Evolutionary conservation across 2,329 filamentous ascomycete genomes (phyloP).

Genomic region (Mycosphaerella arachidis): DNA sequence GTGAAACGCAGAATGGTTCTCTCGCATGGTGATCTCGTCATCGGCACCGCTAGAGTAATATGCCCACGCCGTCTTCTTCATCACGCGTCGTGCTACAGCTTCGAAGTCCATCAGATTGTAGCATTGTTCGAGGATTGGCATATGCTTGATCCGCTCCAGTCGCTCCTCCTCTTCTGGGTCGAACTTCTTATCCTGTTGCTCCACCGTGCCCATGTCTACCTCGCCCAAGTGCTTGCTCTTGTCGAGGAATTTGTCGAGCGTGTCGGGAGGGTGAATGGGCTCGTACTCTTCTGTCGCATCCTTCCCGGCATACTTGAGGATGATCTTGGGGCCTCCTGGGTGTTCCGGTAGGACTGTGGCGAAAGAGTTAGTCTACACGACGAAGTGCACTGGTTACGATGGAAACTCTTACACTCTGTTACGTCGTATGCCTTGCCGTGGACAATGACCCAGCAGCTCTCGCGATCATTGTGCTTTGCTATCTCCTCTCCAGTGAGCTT

Average conservation of each 20-base stretch:
- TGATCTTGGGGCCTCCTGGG: slow-evolving; percentile 85
- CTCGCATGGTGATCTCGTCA: slow-evolving; percentile 55
- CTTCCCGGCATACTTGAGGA: slow-evolving; percentile 93
- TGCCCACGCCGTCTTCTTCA: slow-evolving; percentile 96
- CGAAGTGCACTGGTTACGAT: neutral
- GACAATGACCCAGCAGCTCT: slow-evolving; percentile 90
- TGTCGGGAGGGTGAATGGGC: slow-evolving; percentile 84
- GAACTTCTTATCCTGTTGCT: slow-evolving; percentile 59
- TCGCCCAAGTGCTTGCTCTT: slow-evolving; percentile 81
- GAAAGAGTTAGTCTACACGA: neutral
- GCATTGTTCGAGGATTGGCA: slow-evolving; percentile 79
- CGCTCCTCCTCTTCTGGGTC: slow-evolving; percentile 70
- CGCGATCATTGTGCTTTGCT: slow-evolving; percentile 70
- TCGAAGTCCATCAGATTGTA: slow-evolving; percentile 97
- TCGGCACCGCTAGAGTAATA: slow-evolving; percentile 95
- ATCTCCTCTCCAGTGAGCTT: slow-evolving; percentile 50
- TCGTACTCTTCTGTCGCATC: slow-evolving; percentile 91
- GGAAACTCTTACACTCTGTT: slow-evolving; percentile 37
- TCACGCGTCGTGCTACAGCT: slow-evolving; percentile 78
- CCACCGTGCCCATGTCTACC: slow-evolving; percentile 80
- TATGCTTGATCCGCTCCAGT: slow-evolving; percentile 61
- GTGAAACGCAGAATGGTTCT: slow-evolving; percentile 94
- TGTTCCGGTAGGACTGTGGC: slow-evolving; percentile 51
- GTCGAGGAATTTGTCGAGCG: slow-evolving; percentile 75
- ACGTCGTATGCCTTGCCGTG: slow-evolving; percentile 74